phyloP scores from a whole-genome alignment of 305 asterid species.

The Andrographis paniculata region DNA sequence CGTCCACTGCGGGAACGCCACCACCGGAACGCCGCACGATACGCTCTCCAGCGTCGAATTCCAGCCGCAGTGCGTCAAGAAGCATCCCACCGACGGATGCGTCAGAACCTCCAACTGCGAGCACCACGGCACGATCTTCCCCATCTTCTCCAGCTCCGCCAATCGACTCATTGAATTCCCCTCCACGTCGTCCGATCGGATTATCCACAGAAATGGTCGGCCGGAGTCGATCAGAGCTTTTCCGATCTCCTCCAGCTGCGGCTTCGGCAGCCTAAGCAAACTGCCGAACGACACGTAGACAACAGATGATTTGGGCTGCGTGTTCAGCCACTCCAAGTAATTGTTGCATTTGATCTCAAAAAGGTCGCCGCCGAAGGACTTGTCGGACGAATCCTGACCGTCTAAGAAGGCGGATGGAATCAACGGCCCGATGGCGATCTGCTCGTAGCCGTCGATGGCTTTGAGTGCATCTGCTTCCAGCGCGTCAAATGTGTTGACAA shows the following conservation, averaged over 20 bases:
- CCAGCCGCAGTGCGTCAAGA: slow-evolving; percentile 44
- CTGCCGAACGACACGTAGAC: slow-evolving; percentile 55
- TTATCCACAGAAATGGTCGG: slow-evolving; percentile 46
- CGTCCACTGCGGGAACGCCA: slow-evolving; percentile 42
- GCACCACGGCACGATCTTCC: slow-evolving; percentile 42
- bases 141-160: slow-evolving; percentile 25
- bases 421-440: slow-evolving; percentile 44
- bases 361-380: slow-evolving; percentile 2
- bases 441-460: slow-evolving; percentile 26
- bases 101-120: slow-evolving; percentile 38
- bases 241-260: slow-evolving; percentile 38
- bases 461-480: slow-evolving; percentile 33
- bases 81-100: slow-evolving; percentile 38
- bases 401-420: slow-evolving; percentile 35
- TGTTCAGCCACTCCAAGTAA: slow-evolving; percentile 32
- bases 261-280: slow-evolving; percentile 18
- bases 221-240: slow-evolving; percentile 22
- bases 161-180: slow-evolving; percentile 22
- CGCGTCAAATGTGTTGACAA: slow-evolving; percentile 49
- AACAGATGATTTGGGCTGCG: slow-evolving; percentile 31
- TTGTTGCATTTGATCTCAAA: not conserved
- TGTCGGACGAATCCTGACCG: slow-evolving; percentile 29
- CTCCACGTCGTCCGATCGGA: slow-evolving; percentile 9
- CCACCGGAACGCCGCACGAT: slow-evolving; percentile 27
- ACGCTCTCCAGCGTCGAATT: slow-evolving; percentile 41